phyloP scores from a whole-genome alignment of 2,329 filamentous ascomycete species.

The Cercospora sp. region DNA sequence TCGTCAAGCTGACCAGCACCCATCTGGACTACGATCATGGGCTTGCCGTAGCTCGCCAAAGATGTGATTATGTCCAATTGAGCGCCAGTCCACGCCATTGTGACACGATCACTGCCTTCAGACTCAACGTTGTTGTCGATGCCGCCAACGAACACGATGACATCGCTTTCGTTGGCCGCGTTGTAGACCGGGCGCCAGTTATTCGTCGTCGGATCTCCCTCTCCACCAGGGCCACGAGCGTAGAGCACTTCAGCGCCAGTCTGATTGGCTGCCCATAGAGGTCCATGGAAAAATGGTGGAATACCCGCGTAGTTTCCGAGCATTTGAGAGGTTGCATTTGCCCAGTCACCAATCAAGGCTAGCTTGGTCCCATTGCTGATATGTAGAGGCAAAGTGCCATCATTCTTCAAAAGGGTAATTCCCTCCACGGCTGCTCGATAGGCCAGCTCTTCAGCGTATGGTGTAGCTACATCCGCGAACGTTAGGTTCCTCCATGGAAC shows the following conservation, averaged over 20 bases:
- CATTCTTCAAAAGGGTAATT: slow-evolving; percentile 56
- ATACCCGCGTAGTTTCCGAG: slow-evolving; percentile 61
- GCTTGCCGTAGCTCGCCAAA: slow-evolving; percentile 51
- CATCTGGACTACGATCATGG: slow-evolving; percentile 55
- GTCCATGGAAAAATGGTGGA: slow-evolving; percentile 58
- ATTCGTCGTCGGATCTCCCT: slow-evolving; percentile 39
- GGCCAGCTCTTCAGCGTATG: slow-evolving; percentile 57
- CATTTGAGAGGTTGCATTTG: slow-evolving; percentile 58
- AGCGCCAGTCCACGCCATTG: slow-evolving; percentile 54
- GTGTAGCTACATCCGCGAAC: slow-evolving; percentile 59
- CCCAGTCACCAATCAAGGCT: slow-evolving; percentile 61
- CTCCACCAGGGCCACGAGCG: slow-evolving; percentile 42
- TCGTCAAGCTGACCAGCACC: slow-evolving; percentile 57
- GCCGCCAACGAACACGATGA: slow-evolving; percentile 58
- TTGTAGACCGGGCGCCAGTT: slow-evolving; percentile 35
- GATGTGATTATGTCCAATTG: slow-evolving; percentile 56
- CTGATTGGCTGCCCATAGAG: slow-evolving; percentile 54
- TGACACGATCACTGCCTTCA: slow-evolving; percentile 55
- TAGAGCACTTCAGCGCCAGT: slow-evolving; percentile 51
- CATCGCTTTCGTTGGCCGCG: slow-evolving; percentile 50
- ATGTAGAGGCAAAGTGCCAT: slow-evolving; percentile 50
- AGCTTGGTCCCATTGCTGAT: slow-evolving; percentile 45
- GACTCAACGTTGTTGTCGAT: slow-evolving; percentile 56
- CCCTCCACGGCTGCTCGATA: slow-evolving; percentile 54
- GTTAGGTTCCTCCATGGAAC: slow-evolving; percentile 55